phyloP scores from a whole-genome alignment of 2,329 filamentous ascomycete species.

The Sarocladium brachiariae region DNA sequence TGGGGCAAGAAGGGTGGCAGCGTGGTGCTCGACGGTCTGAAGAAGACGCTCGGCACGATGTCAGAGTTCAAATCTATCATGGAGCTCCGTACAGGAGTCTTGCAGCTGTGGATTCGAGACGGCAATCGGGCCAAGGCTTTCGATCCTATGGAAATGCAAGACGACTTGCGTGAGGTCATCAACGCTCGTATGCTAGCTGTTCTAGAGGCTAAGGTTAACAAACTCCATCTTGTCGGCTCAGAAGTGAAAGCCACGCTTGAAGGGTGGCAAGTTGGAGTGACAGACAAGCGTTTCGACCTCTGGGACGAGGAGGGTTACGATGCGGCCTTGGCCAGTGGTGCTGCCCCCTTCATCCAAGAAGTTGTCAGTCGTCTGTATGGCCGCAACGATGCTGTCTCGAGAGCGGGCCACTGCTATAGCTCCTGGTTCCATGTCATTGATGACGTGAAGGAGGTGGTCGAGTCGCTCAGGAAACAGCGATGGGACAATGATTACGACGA shows the following conservation, averaged over 20 bases:
- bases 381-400: slow-evolving; percentile 58
- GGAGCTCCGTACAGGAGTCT: slow-evolving; percentile 59
- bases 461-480: slow-evolving; percentile 57
- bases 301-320: slow-evolving; percentile 63
- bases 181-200: slow-evolving; percentile 61
- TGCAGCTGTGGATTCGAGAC: slow-evolving; percentile 70
- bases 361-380: slow-evolving; percentile 67
- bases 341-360: slow-evolving; percentile 59
- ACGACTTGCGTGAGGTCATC: slow-evolving; percentile 60
- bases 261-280: slow-evolving; percentile 49
- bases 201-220: slow-evolving; percentile 55
- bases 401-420: slow-evolving; percentile 56
- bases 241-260: slow-evolving; percentile 57
- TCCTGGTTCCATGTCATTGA: slow-evolving; percentile 70
- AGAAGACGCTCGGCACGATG: slow-evolving; percentile 51
- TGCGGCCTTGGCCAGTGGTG: slow-evolving; percentile 59
- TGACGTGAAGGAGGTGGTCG: slow-evolving; percentile 55
- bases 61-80: slow-evolving; percentile 63
- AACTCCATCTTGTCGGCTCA: slow-evolving; percentile 57
- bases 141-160: slow-evolving; percentile 60
- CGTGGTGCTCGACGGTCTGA: slow-evolving; percentile 55
- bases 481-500: slow-evolving; percentile 73
- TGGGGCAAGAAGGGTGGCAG: slow-evolving; percentile 60
- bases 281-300: slow-evolving; percentile 45
- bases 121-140: slow-evolving; percentile 58